Evolutionary conservation across 2,329 filamentous ascomycete species (phyloP), one percentile per base, ranked within the genome.

Genomic region (Exophiala mesophila): DNA sequence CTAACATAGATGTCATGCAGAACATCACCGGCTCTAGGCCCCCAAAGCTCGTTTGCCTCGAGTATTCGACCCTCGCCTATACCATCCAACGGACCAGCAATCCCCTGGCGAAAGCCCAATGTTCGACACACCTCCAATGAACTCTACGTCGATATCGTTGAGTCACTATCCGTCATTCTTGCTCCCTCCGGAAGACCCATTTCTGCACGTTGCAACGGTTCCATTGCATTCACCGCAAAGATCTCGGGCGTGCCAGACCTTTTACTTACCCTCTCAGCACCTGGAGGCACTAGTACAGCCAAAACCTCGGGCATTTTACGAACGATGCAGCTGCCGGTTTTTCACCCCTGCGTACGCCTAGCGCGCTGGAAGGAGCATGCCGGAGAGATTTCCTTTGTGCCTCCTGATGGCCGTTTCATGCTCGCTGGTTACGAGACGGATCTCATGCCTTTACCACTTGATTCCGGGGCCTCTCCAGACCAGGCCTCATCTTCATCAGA

Each of bases 111-210:
- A 49, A 76, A 88, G 47, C 80, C 87, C 28, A 95, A 95, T 58
- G 92, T 98, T 39, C 78, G 89, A 12, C 92, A 98, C 63, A 97
- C 90, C 3, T 94, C 86, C 41, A 98, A 97, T 65, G 92, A 98
- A 64, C 74, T 98, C 54, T 97, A 97, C 62, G 90, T 95, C 44
- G 92, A 98, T 62, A 80, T 98, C 9, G 80, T 98, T 48, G 92
- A 98, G 68, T 88, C 86, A 1, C 72, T 98, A 0, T 79, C 82
- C 1, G 87, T 96, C 29, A 95, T 85, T 0, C 76, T 97, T 30
- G 88, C 92, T 0, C 92, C 92, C 0, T 96, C 89, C 0, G 92
- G 92, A 3, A 77, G 88, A 10, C 83, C 90, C 1, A 73, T 98
- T 16, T 82, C 87, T 5, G 90, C 92, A 3, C 83, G 94, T 52